phyloP scores from a whole-genome alignment of 176 grass and related monocot genomes.

The Carex myosuroides region DNA sequence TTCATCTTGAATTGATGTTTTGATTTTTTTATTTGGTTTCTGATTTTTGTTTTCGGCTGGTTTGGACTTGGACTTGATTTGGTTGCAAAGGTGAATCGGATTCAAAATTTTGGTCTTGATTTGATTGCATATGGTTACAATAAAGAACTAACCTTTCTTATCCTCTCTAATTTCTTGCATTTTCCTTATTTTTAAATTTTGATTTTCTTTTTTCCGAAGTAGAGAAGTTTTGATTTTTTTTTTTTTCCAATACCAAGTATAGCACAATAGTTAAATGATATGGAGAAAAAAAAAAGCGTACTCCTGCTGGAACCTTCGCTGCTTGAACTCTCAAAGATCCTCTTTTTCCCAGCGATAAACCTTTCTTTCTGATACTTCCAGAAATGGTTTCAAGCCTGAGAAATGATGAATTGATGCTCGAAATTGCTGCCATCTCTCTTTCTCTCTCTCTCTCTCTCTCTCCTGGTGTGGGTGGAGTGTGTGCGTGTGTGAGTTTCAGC shows the following conservation, averaged over 20 bases:
- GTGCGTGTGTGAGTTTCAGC: not conserved
- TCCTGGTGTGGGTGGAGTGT: too few relatives aligned
- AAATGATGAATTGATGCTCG: slow-evolving; percentile 26
- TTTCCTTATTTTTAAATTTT: not conserved
- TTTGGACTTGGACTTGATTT: not conserved
- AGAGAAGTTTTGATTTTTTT: too few relatives aligned
- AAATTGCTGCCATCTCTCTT: slow-evolving; percentile 29
- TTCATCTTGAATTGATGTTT: not conserved
- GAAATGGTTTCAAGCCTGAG: not conserved
- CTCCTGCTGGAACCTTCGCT: slow-evolving; percentile 63
- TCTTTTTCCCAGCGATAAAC: slow-evolving; percentile 19
- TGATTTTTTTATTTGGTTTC: not conserved
- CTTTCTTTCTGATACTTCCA: slow-evolving; percentile 13
- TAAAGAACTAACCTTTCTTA: not conserved
- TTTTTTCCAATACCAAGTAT: not conserved
- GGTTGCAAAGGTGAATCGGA: not conserved
- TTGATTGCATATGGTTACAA: not conserved
- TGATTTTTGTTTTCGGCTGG: not conserved
- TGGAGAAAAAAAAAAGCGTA: slow-evolving; percentile 10
- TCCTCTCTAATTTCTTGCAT: too few relatives aligned
- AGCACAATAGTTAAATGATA: not conserved
- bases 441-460: not conserved
- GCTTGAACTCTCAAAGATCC: slow-evolving; percentile 30
- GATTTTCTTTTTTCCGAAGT: too few relatives aligned
- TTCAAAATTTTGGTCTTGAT: not conserved